Percentiles rank a stretch among this genome's conserved stretches.
Evolutionary conservation across 306 rosid genomes (phyloP).

Genomic region (Cercis canadensis): DNA sequence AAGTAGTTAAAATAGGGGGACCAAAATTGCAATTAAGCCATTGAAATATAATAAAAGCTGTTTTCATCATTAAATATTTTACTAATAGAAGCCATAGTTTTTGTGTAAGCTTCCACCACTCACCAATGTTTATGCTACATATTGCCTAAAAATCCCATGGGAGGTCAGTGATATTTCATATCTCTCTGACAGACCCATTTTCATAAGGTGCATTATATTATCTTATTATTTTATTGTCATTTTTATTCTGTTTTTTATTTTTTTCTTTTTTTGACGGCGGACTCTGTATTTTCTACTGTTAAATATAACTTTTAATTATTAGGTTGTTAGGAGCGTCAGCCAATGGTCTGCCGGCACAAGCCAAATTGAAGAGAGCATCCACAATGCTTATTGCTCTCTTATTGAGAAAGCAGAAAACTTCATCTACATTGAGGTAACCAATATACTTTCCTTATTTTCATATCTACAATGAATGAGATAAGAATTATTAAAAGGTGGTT

Average conservation of each 20-base stretch:
- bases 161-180: conserved; percentile 18
- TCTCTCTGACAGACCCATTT: conserved; percentile 25
- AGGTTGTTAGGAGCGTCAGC: conserved; percentile 97
- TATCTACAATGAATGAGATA: conserved; percentile 11
- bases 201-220: conserved; percentile 11
- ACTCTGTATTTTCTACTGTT: conserved; percentile 17
- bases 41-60: conserved; percentile 20
- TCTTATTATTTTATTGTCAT: conserved; percentile 29
- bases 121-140: conserved; percentile 9
- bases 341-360: conserved; percentile 99
- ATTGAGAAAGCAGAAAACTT: conserved; percentile 94
- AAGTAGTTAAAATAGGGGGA: no score
- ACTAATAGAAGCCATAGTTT: conserved; percentile 24
- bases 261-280: conserved; percentile 12
- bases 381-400: conserved; percentile 91
- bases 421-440: conserved; percentile 89
- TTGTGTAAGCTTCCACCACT: conserved; percentile 19
- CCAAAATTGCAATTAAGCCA: no score
- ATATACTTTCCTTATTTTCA: conserved; percentile 21
- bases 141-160: conserved; percentile 10
- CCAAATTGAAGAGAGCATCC: conserved; percentile 93
- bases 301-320: conserved; percentile 38
- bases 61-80: conserved; percentile 13
- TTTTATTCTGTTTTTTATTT: conserved; percentile 24
- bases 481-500: conserved; percentile 8